Evolutionary conservation across 2,329 filamentous ascomycete species (phyloP), one percentile per base, ranked within the genome.

Genomic region (Claviceps fusiformis): DNA sequence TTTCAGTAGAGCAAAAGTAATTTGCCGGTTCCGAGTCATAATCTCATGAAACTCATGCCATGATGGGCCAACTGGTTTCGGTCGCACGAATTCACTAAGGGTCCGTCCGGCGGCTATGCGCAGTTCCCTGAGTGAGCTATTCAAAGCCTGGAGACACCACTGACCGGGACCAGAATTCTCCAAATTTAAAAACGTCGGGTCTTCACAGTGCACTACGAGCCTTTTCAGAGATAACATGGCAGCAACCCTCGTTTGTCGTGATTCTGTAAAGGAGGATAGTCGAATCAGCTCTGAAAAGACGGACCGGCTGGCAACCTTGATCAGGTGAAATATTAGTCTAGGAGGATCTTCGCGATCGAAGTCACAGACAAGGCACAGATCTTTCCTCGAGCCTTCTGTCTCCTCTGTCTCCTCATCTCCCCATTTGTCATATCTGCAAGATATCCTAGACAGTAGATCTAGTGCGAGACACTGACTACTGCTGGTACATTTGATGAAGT

Each of bases 61-160:
- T 44, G 33, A 35, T n/a, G 52, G 44, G 37, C 56, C 43, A 1
- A 59, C 59, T 3, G 61, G 56, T 39, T 59, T 64, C 9, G 59
- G 60, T 0, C 64, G 73, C 41, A 91, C 70, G 66, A 93, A 95
- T 0, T 77, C 73, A 50, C 82, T 75, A 31, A 92, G 66, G 0
- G 84, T 81, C 57, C 81, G 78, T 41, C 86, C 87, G 56, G 91
- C 87, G 43, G 86, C 86, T 62, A 96, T 80, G 37, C 92, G 83
- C 33, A 97, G 73, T 66, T 97, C 93, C 64, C 92, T 81, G 24
- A 89, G 69, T 1, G 91, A 95, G 68, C 91, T 95, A 59, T 85
- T 84, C 44, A 97, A 73, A 0, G 86, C 89, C 61, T 86, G 81
- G 5, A 96, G 72, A 64, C 89, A 91, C 80, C 88, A 92, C 63